Evolutionary conservation across 495 filamentous ascomycete species (phyloP).

Genomic region (Amorphotheca resinae): DNA sequence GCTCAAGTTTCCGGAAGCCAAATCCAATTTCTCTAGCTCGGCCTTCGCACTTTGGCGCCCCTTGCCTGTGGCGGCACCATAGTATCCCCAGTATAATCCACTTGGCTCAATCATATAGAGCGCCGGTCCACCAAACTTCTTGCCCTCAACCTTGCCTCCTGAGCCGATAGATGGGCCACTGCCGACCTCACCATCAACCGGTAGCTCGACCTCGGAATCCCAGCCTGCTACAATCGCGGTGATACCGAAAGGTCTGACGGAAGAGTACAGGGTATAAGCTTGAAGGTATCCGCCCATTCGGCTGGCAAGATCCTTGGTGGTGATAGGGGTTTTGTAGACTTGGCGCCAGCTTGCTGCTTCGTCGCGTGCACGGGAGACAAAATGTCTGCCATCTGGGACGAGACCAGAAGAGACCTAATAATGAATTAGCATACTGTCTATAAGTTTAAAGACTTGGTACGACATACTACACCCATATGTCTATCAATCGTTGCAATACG

Average conservation of each 20-base stretch:
- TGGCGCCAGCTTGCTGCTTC: constrained; percentile 83
- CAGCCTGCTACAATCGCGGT: constrained; percentile 90
- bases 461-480: constrained; percentile 80
- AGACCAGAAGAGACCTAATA: constrained; percentile 84
- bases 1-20: constrained; percentile 62
- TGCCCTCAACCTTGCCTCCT: constrained; percentile 64
- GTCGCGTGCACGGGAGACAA: constrained; percentile 84
- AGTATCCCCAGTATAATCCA: constrained; percentile 96
- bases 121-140: constrained; percentile 73
- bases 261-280: constrained; percentile 92
- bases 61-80: constrained; percentile 93
- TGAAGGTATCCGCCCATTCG: constrained; percentile 92
- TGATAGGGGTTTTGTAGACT: constrained; percentile 83
- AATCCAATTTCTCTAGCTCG: constrained; percentile 92
- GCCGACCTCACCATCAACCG: constrained; percentile 81
- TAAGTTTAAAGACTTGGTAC: not conserved
- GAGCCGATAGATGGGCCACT: constrained; percentile 61
- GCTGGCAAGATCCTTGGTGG: constrained; percentile 70
- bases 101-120: constrained; percentile 99
- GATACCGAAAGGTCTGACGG: constrained; percentile 90
- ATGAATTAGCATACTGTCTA: constrained; percentile 1
- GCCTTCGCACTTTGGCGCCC: constrained; percentile 92
- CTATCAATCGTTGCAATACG: constrained; percentile 89
- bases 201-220: constrained; percentile 68
- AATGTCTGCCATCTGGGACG: constrained; percentile 88